phyloP scores from a whole-genome alignment of 164 flowering plant genomes.

The Nelumbo lutea region DNA sequence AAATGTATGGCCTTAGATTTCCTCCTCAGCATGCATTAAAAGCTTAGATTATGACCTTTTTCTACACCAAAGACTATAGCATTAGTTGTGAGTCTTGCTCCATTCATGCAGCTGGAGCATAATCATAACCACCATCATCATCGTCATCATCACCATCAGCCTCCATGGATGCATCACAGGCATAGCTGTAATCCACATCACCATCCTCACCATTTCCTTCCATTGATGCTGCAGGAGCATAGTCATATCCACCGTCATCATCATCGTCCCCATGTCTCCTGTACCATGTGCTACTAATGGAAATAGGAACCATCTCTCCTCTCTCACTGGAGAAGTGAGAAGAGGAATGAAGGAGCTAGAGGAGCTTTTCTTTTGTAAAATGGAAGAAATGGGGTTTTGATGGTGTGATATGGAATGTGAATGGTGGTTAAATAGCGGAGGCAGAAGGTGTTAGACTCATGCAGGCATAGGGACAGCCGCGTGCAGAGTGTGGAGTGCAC shows the following conservation, averaged over 20 bases:
- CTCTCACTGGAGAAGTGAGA: background rate
- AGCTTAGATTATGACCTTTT: too few relatives aligned
- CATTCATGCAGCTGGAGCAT: constrained; percentile 20
- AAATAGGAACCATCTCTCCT: constrained; percentile 12
- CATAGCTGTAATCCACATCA: constrained; percentile 6
- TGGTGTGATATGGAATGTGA: background rate
- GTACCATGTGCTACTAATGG: constrained; percentile 11
- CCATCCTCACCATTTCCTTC: constrained; percentile 5
- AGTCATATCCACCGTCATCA: background rate
- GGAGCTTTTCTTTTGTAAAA: too few relatives aligned
- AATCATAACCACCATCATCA: constrained; percentile 14
- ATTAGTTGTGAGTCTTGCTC: too few relatives aligned
- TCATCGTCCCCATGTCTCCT: constrained; percentile 15
- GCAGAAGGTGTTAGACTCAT: constrained; percentile 3
- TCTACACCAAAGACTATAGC: too few relatives aligned
- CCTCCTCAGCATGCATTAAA: too few relatives aligned
- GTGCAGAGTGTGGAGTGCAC: constrained; percentile 7
- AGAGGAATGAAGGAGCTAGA: background rate
- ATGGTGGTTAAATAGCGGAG: constrained; percentile 8
- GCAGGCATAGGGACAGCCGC: constrained; percentile 10
- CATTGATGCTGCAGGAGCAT: constrained; percentile 5
- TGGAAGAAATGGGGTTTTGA: background rate
- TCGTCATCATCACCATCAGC: constrained; percentile 13
- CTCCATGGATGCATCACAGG: constrained; percentile 13
- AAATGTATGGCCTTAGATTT: too few relatives aligned